Percentiles rank a stretch among this genome's conserved stretches.
phyloP scores from a whole-genome alignment of 1,284 basidiomycete genomes.

The Chiua sp. region DNA sequence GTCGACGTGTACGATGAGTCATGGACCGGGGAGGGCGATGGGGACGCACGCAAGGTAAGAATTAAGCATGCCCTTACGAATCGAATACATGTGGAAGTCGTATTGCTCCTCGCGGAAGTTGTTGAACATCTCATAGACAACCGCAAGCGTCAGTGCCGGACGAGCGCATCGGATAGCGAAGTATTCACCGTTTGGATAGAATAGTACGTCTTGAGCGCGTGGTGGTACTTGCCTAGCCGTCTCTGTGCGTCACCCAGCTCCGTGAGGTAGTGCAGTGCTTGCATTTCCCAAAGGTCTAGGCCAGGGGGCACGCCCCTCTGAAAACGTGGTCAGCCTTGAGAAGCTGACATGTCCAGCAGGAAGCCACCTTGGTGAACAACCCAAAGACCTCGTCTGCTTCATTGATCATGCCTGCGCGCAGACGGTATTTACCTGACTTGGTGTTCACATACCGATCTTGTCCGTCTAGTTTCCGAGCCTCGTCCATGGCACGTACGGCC shows the following conservation, averaged over 20 bases:
- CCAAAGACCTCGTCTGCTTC: constrained; percentile 79
- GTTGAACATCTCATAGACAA: constrained; percentile 68
- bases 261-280: constrained; percentile 87
- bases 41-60: constrained; percentile 78
- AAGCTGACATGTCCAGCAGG: not conserved
- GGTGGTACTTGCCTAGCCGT: constrained; percentile 69
- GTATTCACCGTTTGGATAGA: constrained; percentile 71
- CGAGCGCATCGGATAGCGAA: constrained; percentile 13
- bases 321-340: constrained; percentile 9
- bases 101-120: constrained; percentile 97
- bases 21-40: not conserved
- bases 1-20: not conserved
- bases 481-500: constrained; percentile 81
- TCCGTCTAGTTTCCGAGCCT: constrained; percentile 87
- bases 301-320: constrained; percentile 88
- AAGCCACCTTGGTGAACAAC: constrained; percentile 86
- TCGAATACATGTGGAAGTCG: constrained; percentile 96
- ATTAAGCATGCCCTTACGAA: constrained; percentile 89
- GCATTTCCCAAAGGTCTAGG: constrained; percentile 94
- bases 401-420: constrained; percentile 80
- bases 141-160: constrained; percentile 5
- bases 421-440: constrained; percentile 91
- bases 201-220: constrained; percentile 89
- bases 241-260: constrained; percentile 84
- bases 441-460: constrained; percentile 98